Evolutionary conservation across 106 monocot genomes (phyloP), one percentile per base, ranked within the genome.

Genomic region (Acorus gramineus): DNA sequence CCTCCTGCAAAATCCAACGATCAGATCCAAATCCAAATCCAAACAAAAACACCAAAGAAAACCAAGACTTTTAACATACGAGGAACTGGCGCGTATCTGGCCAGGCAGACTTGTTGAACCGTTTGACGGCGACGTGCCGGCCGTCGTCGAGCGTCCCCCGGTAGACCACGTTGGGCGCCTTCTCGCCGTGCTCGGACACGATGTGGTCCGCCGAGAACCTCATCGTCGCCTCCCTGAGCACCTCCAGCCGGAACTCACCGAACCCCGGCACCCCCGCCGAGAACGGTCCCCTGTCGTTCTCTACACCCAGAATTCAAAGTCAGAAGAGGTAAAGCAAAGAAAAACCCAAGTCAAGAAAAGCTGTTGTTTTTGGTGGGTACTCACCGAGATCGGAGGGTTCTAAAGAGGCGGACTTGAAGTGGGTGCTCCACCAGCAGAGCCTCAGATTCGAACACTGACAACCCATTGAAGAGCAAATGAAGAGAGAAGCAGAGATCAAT

Each of bases 151-250:
- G 77, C n/a, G 46, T 56, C 55, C 80, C 95, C 4, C 81, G 70
- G 78, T 91, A 96, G 56, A 96, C 95, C 11, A 91, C 80, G 58
- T 96, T 96, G 43, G 90, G 87, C 3, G 91, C 95, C 80, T 96
- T 96, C 71, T 96, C 85, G 6, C 95, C 95, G 69, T 96, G 90
- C 87, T 96, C 95, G 14, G 90, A 96, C 61, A 96, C 82, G 66
- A 96, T 85, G 71, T 74, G 67, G 28, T 96, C 80, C 11, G 82
- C 47, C 5, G 77, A 67, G 80, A 95, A 95, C 6, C 86, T 79
- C 46, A 79, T 77, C 13, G 94, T 95, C 10, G 90, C 94, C 11
- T 57, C 77, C n/a, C 79, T 67, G 7, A 95, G 84, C 75, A 90
- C 94, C 5, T 84, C 86, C 50, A 95, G 67, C 49, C 68, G 73